phyloP scores from a whole-genome alignment of 2,329 filamentous ascomycete species.

The Aspergillus melleus region DNA sequence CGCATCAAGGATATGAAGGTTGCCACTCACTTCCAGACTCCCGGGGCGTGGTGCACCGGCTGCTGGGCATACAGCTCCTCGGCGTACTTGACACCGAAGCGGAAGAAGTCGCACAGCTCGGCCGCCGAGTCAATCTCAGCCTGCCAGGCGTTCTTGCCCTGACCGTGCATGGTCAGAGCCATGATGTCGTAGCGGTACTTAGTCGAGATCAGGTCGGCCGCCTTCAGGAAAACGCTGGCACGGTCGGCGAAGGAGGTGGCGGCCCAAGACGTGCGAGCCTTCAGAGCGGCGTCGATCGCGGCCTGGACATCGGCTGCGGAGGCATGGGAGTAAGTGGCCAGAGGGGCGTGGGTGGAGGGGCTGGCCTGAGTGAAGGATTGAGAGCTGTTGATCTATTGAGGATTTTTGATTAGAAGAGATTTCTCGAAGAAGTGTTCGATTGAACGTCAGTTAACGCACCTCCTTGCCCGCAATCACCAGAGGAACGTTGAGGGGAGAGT shows the following conservation, averaged over 20 bases:
- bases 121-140: constrained; percentile 97
- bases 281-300: constrained; percentile 81
- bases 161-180: constrained; percentile 92
- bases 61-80: constrained; percentile 88
- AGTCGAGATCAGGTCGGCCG: constrained; percentile 81
- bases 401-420: not conserved
- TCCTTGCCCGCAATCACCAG: constrained; percentile 80
- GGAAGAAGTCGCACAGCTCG: constrained; percentile 87
- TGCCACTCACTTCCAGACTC: constrained; percentile 74
- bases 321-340: constrained; percentile 85
- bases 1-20: not conserved
- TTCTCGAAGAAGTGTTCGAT: not conserved
- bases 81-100: constrained; percentile 89
- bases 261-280: constrained; percentile 86
- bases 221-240: constrained; percentile 92
- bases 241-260: constrained; percentile 83
- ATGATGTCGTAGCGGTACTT: constrained; percentile 98
- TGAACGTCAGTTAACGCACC: constrained; percentile 48
- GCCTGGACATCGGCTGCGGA: constrained; percentile 70
- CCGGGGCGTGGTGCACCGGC: constrained; percentile 76
- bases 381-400: constrained; percentile 31
- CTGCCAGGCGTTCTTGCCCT: constrained; percentile 98
- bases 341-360: constrained; percentile 74
- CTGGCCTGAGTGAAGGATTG: constrained; percentile 65
- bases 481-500: constrained; percentile 73